Base-by-base conservation (phyloP, 2,329 filamentous ascomycete genomes). In the Colletotrichum sp. region DNA sequence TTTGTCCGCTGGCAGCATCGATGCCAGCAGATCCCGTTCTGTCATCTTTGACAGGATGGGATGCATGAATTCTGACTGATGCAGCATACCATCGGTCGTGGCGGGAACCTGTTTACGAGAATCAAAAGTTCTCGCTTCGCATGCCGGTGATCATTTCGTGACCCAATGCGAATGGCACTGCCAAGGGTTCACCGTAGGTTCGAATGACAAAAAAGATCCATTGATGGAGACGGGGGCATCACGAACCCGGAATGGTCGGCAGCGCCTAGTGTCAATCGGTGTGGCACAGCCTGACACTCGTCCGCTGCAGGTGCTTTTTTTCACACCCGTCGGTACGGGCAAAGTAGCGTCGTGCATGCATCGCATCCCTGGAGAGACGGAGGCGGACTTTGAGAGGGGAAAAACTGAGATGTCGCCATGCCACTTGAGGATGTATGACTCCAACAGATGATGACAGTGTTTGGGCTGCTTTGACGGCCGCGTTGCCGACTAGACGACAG, bases 171-270 rank as follows among this genome's bases (percentile, higher is more conserved):
- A 64, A 39, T 57, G 62, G 32, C 21, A 13, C 24, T 26, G 73
- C 73, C 64, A 73, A 76, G 70, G 21, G 32, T 30, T 67, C 34
- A 57, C 34, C 64, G 73, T 68, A 36, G 57, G n/a, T 64, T 60
- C 62, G 44, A 16, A 66, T 74, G 70, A 60, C 65, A 74, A 69
- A 74, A 26, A 60, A 60, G 49, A 76, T 76, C 59, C 74, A 76
- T 74, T 36, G 70, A 74, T 55, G 74, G 70, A 76, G 59, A 34
- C 26, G 21, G 39, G 4, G 36, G 68, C 70, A 69, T 74, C 32
- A 30, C 36, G 60, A 59, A 65, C 28, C 74, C 59, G 70, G 74
- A 24, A 65, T 68, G 12, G 64, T 66, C 74, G 74, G 74, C 70
- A 74, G 44, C 21, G 24, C 44, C 44, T 74, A 76, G 64, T 62